A percentile compares a stretch with the other conserved stretches of the same genome.
Conservation (phyloP, 805 yeast genomes). For the Pichia heedii region DNA sequence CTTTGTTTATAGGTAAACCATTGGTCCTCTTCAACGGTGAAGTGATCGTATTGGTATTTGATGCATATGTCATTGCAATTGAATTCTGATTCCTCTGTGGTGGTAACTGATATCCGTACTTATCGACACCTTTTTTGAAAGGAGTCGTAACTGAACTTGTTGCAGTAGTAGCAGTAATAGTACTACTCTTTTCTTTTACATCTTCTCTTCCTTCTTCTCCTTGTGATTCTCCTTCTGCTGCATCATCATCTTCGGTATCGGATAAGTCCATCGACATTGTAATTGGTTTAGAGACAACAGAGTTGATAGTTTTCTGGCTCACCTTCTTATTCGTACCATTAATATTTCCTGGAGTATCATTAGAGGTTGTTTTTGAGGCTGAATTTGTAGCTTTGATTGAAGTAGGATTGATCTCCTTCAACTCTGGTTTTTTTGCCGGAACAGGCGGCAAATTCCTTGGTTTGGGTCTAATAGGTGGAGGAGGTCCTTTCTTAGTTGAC, state of each 20-base stretch:
- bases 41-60: neutral
- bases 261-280: neutral
- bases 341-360: no score
- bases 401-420: no score
- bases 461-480: conserved; percentile 26
- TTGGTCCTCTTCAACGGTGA: neutral
- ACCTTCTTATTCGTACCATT: neutral
- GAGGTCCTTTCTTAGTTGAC: conserved; percentile 15
- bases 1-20: neutral
- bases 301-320: conserved; percentile 3
- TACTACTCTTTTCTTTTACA: neutral
- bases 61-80: neutral
- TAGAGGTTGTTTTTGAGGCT: no score
- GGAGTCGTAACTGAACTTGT: neutral
- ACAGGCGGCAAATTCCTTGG: conserved; percentile 26
- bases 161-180: no score
- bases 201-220: conserved; percentile 1
- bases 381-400: no score
- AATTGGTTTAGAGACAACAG: conserved; percentile 5
- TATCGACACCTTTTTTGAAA: neutral
- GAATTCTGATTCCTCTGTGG: conserved; percentile 5
- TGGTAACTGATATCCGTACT: conserved; percentile 5
- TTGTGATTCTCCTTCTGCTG: no score
- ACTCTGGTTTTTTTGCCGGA: conserved; percentile 18
- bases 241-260: no score